These are phyloP conservation scores for Suillus clintonianus DNA, from an alignment of 768 basidiomycete genomes.

Conservation along the genomic window DNA sequence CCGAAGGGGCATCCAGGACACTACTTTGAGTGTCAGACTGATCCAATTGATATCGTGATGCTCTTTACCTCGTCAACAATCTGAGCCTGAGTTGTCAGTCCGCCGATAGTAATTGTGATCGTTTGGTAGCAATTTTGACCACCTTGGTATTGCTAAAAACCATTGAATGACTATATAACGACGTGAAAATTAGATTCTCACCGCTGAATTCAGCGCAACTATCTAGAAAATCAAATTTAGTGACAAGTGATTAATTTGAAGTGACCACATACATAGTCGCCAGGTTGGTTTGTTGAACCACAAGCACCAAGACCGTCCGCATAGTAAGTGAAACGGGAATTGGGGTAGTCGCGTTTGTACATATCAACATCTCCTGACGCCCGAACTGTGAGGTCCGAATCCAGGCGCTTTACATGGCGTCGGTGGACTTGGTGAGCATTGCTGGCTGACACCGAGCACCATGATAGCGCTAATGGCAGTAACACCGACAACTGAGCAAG, in stretches of 20 bases:
- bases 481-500: conserved; percentile 19
- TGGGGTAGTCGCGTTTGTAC: conserved; percentile 20
- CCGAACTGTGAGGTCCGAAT: conserved; percentile 23
- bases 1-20: conserved; percentile 67
- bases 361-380: conserved; percentile 23
- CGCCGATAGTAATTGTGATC: conserved; percentile 63
- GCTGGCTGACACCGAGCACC: conserved; percentile 18
- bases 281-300: conserved; percentile 27
- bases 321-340: conserved; percentile 38
- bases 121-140: conserved; percentile 58
- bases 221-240: conserved; percentile 38
- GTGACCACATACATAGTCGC: conserved; percentile 36
- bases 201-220: conserved; percentile 46
- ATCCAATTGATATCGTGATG: background rate
- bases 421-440: conserved; percentile 23
- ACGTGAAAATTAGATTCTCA: conserved; percentile 9
- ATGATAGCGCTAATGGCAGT: conserved; percentile 18
- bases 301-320: conserved; percentile 48
- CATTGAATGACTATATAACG: background rate
- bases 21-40: conserved; percentile 30
- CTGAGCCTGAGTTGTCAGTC: conserved; percentile 56
- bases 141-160: conserved; percentile 53
- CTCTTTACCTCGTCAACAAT: conserved; percentile 60
- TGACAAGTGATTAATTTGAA: background rate
- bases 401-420: conserved; percentile 22